A percentile compares a stretch with the other conserved stretches of the same genome.
Conservation (phyloP, 768 basidiomycete genomes). For the Russula dissimulans region DNA sequence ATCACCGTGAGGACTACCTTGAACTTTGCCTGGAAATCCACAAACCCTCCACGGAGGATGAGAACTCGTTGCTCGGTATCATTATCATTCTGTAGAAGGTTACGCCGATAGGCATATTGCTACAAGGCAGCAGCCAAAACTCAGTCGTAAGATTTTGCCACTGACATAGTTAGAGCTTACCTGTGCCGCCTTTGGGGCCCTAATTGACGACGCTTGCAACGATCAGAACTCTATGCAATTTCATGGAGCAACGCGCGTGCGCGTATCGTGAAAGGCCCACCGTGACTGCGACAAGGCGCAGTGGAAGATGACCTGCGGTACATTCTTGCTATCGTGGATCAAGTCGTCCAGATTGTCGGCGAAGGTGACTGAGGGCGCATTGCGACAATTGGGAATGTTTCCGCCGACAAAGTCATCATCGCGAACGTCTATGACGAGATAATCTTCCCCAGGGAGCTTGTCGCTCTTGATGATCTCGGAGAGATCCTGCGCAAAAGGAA, state of each 20-base stretch:
- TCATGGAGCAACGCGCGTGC: not conserved
- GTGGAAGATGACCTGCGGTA: constrained; percentile 66
- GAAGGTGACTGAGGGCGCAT: constrained; percentile 57
- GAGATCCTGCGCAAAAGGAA: constrained; percentile 43
- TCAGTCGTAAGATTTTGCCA: not conserved
- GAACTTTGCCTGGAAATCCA: constrained; percentile 58
- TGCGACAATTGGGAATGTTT: constrained; percentile 58
- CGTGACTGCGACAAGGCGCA: constrained; percentile 69
- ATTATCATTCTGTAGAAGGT: constrained; percentile 38
- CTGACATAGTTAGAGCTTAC: constrained; percentile 31
- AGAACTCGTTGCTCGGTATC: constrained; percentile 47
- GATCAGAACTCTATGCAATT: not conserved
- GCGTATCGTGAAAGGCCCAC: constrained; percentile 33
- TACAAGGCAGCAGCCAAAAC: constrained; percentile 4
- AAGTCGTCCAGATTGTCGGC: constrained; percentile 46
- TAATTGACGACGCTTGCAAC: constrained; percentile 23
- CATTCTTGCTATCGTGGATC: constrained; percentile 48
- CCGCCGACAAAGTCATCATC: constrained; percentile 75
- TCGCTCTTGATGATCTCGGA: constrained; percentile 58
- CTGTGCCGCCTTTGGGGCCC: constrained; percentile 71
- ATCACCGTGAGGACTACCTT: constrained; percentile 35
- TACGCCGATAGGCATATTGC: constrained; percentile 55
- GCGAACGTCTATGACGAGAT: constrained; percentile 75
- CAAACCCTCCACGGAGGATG: constrained; percentile 66
- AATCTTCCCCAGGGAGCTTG: constrained; percentile 53